Conservation (phyloP, 1,284 basidiomycete species). For the Austropuccinia psidii region DNA sequence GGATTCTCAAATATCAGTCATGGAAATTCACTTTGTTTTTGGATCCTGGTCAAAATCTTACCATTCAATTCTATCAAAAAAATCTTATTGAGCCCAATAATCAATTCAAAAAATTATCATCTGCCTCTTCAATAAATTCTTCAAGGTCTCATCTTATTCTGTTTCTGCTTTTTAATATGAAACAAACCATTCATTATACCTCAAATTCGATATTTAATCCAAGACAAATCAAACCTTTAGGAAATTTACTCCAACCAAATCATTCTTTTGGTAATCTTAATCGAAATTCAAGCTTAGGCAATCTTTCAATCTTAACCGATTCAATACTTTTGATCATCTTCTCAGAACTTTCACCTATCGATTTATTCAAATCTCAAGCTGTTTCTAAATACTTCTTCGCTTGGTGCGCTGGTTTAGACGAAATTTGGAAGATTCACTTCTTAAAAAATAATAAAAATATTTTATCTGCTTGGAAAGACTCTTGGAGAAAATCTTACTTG, state of each 20-base stretch:
- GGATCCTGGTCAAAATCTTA: no score
- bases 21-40: no score
- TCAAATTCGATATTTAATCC: no score
- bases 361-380: neutral
- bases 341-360: neutral
- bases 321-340: neutral
- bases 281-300: neutral
- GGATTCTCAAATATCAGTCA: no score
- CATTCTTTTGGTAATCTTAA: neutral
- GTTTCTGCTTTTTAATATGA: no score
- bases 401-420: slow-evolving; percentile 22
- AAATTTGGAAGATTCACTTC: slow-evolving; percentile 7
- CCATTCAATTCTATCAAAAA: no score
- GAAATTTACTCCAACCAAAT: slow-evolving; percentile 8
- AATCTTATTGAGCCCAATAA: no score
- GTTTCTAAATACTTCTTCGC: slow-evolving; percentile 18
- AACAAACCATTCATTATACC: no score
- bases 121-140: no score
- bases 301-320: slow-evolving; percentile 11
- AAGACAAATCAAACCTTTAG: slow-evolving; percentile 13
- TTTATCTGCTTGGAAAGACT: slow-evolving; percentile 39
- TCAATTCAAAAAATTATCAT: no score
- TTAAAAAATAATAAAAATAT: slow-evolving; percentile 25
- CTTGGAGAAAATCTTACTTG: slow-evolving; percentile 44
- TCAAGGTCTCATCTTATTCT: no score